phyloP scores from a whole-genome alignment of 768 basidiomycete genomes.

The Boletus subcaerulescens region DNA sequence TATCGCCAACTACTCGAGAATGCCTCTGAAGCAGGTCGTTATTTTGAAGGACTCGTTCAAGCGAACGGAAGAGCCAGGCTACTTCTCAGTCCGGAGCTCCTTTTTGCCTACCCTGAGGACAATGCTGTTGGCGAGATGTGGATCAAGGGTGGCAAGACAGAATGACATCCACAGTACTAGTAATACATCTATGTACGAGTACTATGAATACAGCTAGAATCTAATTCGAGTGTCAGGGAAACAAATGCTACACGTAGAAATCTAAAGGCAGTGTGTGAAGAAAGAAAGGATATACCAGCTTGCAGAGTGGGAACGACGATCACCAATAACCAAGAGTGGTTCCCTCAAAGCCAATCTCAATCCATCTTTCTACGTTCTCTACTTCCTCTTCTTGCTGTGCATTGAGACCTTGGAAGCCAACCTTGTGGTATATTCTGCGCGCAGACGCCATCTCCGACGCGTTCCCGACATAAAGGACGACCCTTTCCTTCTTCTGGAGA shows the following conservation, averaged over 20 bases:
- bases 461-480: slow-evolving; percentile 68
- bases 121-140: slow-evolving; percentile 36
- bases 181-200: neutral
- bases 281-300: neutral
- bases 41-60: slow-evolving; percentile 35
- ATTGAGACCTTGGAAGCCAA: slow-evolving; percentile 63
- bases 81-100: slow-evolving; percentile 41
- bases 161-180: neutral
- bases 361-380: slow-evolving; percentile 52
- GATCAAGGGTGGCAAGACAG: slow-evolving; percentile 24
- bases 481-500: slow-evolving; percentile 39
- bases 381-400: slow-evolving; percentile 24
- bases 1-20: slow-evolving; percentile 23
- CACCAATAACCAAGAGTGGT: slow-evolving; percentile 65
- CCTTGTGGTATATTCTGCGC: slow-evolving; percentile 53
- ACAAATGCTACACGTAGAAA: neutral
- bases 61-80: slow-evolving; percentile 35
- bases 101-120: slow-evolving; percentile 47
- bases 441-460: slow-evolving; percentile 38
- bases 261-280: neutral
- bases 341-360: slow-evolving; percentile 62
- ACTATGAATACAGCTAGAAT: neutral
- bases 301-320: slow-evolving; percentile 8
- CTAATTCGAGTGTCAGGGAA: neutral
- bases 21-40: slow-evolving; percentile 31